A percentile compares a stretch with the other conserved stretches of the same genome.
Evolutionary conservation across 306 rosid species (phyloP).

Genomic region (Abrus pulchellus): DNA sequence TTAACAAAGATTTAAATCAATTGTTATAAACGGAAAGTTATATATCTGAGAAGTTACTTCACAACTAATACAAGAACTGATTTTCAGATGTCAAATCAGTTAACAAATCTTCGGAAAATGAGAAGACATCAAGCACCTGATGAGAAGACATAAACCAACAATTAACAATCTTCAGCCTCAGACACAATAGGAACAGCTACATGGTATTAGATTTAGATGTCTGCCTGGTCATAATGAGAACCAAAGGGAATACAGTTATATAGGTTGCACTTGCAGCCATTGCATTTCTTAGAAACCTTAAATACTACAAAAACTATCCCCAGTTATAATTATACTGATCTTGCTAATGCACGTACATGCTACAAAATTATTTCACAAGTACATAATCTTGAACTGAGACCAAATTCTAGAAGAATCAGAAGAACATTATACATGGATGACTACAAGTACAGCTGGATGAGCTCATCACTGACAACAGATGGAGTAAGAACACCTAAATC

Average conservation of each 20-base stretch:
- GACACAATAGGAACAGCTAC: neutral
- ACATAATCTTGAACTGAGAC: conserved; percentile 31
- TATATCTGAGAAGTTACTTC: neutral
- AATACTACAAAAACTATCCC: neutral
- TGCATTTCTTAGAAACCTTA: neutral
- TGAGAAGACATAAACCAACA: too few relatives aligned
- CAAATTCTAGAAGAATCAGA: neutral
- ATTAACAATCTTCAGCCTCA: too few relatives aligned
- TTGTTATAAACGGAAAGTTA: too few relatives aligned
- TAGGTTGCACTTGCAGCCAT: conserved; percentile 26
- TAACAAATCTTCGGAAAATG: neutral
- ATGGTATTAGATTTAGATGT: neutral
- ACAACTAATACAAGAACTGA: too few relatives aligned
- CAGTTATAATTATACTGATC: conserved; percentile 17
- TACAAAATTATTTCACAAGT: conserved; percentile 39
- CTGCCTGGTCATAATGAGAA: conserved; percentile 20
- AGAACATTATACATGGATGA: conserved; percentile 30
- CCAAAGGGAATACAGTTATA: neutral
- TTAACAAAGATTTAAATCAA: too few relatives aligned
- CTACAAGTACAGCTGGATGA: conserved; percentile 92
- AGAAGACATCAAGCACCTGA: neutral
- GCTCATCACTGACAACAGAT: conserved; percentile 96
- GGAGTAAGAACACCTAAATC: conserved; percentile 97
- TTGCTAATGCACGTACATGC: conserved; percentile 24
- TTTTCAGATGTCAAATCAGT: neutral